A percentile compares a stretch with the other conserved stretches of the same genome.
phyloP scores from a whole-genome alignment of 2,329 filamentous ascomycete genomes.

The Blastomyces emzantsi region DNA sequence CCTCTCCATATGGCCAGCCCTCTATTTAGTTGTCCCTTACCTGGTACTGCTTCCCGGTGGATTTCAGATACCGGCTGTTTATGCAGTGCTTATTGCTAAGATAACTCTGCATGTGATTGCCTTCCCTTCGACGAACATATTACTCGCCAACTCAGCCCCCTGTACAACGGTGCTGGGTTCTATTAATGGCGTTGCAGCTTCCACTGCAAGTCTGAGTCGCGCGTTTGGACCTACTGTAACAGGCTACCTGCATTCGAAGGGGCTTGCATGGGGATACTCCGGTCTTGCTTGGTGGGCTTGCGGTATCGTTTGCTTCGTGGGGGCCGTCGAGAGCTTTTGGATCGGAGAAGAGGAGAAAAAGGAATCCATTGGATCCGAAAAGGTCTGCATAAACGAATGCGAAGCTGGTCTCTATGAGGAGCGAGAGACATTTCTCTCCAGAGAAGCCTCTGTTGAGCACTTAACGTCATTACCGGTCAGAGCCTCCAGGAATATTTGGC shows the following conservation, averaged over 20 bases:
- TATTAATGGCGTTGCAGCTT: slow-evolving; percentile 86
- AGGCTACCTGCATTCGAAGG: slow-evolving; percentile 72
- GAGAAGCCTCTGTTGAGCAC: neutral
- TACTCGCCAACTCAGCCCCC: slow-evolving; percentile 80
- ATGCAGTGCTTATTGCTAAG: slow-evolving; percentile 74
- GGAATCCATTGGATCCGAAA: slow-evolving; percentile 10
- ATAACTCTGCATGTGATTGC: slow-evolving; percentile 86
- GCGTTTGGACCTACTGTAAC: slow-evolving; percentile 84
- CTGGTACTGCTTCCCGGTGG: slow-evolving; percentile 69
- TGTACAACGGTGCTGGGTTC: slow-evolving; percentile 77
- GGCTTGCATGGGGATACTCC: slow-evolving; percentile 70
- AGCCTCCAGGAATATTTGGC: neutral
- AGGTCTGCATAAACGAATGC: slow-evolving; percentile 6
- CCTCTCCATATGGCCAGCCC: slow-evolving; percentile 71
- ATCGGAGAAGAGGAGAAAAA: slow-evolving; percentile 55
- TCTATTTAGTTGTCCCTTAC: slow-evolving; percentile 85
- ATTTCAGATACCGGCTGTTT: slow-evolving; percentile 65
- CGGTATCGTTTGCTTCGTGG: slow-evolving; percentile 63
- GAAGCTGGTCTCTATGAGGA: slow-evolving; percentile 27
- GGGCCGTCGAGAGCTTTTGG: slow-evolving; percentile 64
- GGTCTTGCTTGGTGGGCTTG: slow-evolving; percentile 92
- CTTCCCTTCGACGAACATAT: slow-evolving; percentile 81
- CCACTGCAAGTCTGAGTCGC: slow-evolving; percentile 78
- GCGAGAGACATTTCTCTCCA: neutral
- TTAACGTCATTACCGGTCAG: neutral